Evolutionary conservation across 2,329 filamentous ascomycete species (phyloP).

Genomic region (Waltergamsia citrina): DNA sequence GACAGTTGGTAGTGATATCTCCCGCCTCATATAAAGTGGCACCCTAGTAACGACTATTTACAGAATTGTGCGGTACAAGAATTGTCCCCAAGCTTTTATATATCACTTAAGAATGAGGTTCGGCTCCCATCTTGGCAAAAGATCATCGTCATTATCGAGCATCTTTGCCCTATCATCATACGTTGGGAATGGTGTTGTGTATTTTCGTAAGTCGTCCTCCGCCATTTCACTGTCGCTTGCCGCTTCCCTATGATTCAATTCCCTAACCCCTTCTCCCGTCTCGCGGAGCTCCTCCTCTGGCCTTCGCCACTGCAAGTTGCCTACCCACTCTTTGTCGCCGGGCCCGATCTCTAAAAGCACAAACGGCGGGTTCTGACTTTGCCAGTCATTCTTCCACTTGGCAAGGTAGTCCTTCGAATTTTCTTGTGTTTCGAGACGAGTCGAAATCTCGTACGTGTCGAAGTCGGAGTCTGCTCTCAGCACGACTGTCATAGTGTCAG

Average conservation of each 20-base stretch:
- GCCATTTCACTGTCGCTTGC: neutral
- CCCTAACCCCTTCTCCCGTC: constrained; percentile 1
- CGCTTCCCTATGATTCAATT: constrained; percentile 3
- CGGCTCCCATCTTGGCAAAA: no score
- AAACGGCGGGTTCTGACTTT: constrained; percentile 3
- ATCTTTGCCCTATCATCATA: no score
- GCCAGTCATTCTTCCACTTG: constrained; percentile 1
- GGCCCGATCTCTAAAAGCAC: constrained; percentile 2
- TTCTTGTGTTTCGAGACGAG: constrained; percentile 1
- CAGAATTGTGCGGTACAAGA: no score
- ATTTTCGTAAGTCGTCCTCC: no score
- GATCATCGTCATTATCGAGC: no score
- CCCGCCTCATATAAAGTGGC: no score
- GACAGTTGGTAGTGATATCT: no score
- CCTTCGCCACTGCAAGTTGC: constrained; percentile 1
- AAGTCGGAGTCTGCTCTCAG: neutral
- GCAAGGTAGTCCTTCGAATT: constrained; percentile 1
- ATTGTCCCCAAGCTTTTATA: no score
- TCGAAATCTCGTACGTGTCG: neutral
- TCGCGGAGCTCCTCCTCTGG: constrained; percentile 1
- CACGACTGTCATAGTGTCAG: neutral
- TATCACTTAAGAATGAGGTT: no score
- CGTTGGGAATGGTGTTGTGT: no score
- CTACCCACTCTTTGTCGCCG: constrained; percentile 1
- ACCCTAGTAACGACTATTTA: no score